A percentile compares a stretch with the other conserved stretches of the same genome.
Conservation (phyloP, 2,329 filamentous ascomycete species). For the Venturia effusa region DNA sequence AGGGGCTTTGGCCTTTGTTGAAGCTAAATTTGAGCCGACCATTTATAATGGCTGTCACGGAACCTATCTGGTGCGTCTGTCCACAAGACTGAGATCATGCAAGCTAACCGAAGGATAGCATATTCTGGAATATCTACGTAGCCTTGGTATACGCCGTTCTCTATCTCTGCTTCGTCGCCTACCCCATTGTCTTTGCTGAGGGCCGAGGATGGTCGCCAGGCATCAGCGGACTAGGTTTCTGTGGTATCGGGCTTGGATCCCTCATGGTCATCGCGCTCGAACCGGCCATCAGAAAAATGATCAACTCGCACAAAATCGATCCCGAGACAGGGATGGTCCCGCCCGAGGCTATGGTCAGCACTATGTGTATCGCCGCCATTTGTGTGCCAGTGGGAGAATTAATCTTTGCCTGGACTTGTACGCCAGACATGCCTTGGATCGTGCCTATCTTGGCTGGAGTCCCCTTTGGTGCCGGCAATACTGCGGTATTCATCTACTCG, state of each 20-base stretch:
- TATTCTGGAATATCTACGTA: constrained; percentile 62
- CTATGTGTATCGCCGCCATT: constrained; percentile 69
- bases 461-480: constrained; percentile 69
- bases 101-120: constrained; percentile 33
- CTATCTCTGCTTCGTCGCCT: constrained; percentile 83
- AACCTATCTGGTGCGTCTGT: constrained; percentile 64
- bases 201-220: constrained; percentile 68
- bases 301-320: constrained; percentile 65
- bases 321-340: constrained; percentile 60
- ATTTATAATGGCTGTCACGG: constrained; percentile 64
- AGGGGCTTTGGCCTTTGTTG: constrained; percentile 54
- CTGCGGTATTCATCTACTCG: constrained; percentile 70
- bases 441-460: constrained; percentile 67
- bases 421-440: constrained; percentile 77
- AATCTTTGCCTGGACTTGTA: constrained; percentile 79
- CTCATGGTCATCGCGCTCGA: constrained; percentile 43
- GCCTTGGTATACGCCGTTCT: constrained; percentile 76
- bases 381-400: constrained; percentile 69
- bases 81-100: neutral
- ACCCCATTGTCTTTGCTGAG: constrained; percentile 71
- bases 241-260: constrained; percentile 55
- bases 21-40: constrained; percentile 68
- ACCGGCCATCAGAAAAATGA: constrained; percentile 64
- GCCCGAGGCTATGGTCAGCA: constrained; percentile 70
- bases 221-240: constrained; percentile 64